A percentile compares a stretch with the other conserved stretches of the same genome.
Conservation (phyloP, 1,284 basidiomycete genomes). For the Cryptococcus floricola region DNA sequence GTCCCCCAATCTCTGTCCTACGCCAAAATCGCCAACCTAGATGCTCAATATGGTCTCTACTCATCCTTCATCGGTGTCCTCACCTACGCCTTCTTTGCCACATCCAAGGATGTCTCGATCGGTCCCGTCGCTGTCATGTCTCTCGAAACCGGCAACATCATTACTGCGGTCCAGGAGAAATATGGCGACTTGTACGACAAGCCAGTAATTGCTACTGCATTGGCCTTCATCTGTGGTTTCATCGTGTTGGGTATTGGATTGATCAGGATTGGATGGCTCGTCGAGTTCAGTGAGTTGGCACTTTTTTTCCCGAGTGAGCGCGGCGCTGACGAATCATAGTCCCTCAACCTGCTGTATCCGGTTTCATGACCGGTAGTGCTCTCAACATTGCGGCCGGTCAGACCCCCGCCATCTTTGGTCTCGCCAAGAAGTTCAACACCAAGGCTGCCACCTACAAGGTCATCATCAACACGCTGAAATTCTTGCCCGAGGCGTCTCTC, state of each 20-base stretch:
- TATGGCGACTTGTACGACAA: slow-evolving; percentile 55
- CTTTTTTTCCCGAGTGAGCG: slow-evolving; percentile 20
- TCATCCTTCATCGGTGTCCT: slow-evolving; percentile 82
- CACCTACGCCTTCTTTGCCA: slow-evolving; percentile 56
- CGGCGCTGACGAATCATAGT: slow-evolving; percentile 16
- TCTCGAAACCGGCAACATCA: slow-evolving; percentile 73
- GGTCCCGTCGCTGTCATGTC: slow-evolving; percentile 98
- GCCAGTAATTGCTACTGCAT: slow-evolving; percentile 74
- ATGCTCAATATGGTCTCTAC: slow-evolving; percentile 87
- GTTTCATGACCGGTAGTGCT: slow-evolving; percentile 77
- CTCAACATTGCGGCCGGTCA: slow-evolving; percentile 83
- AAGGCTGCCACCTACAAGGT: slow-evolving; percentile 79
- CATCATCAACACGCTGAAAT: slow-evolving; percentile 90
- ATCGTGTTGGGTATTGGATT: slow-evolving; percentile 90
- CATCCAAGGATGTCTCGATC: slow-evolving; percentile 92
- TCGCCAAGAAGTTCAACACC: slow-evolving; percentile 68
- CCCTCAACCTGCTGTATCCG: slow-evolving; percentile 74
- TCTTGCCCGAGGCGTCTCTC: slow-evolving; percentile 55
- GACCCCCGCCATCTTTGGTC: slow-evolving; percentile 79
- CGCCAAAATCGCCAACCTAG: slow-evolving; percentile 74
- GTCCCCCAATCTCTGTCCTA: slow-evolving; percentile 71
- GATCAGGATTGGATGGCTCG: slow-evolving; percentile 88
- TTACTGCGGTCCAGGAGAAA: slow-evolving; percentile 59
- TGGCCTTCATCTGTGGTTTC: slow-evolving; percentile 87
- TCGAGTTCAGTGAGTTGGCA: slow-evolving; percentile 80